Base-by-base conservation (phyloP, 2,329 filamentous ascomycete genomes). In the Aspergillus caelatus region DNA sequence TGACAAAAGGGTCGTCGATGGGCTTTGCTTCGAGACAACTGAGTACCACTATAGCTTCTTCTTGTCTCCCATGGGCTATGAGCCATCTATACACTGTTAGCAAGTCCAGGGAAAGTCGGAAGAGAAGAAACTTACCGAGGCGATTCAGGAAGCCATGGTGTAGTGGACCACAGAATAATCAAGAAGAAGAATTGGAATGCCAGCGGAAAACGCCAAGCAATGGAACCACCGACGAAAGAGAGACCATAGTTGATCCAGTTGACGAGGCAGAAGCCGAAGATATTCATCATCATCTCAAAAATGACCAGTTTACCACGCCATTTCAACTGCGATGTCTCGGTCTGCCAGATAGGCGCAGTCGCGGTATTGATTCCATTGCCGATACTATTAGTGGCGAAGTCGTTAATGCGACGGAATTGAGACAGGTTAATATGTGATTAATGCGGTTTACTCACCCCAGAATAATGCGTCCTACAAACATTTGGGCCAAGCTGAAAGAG, bases 321-420 rank as follows among this genome's bases (percentile, higher is more conserved):
- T 19, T 45, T 57, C 5, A 43, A 1, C 3, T 39, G 55, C 0
- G 55, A 23, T 4, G 34, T 43, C n/a, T 57, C 55, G 10, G 34
- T 57, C 14, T 57, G 55, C 21, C 41, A 57, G 12, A 57, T 43
- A n/a, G 55, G 55, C 11, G 55, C 56, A 8, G 56, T 48, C 16
- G 56, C 45, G 26, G 28, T 58, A 11, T 48, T 58, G 28, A 58
- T 58, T 3, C 56, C 56, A 58, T 58, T 58, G 1, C 56, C 56
- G 23, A 48, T 28, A 19, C 56, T 58, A 36, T 11, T 12, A 10
- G 9, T 2, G 6, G 7, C 6, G 1, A 7, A 7, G 5, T 0
- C 34, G 16, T 36, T 16, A 36, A 16, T 16, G 14, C 6, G 5
- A 36, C 34, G 2, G 5, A 16, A 7, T n/a, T n/a, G n/a, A n/a